Base-by-base conservation (phyloP, 2,329 filamentous ascomycete species). In the Diaporthe humulicola region DNA sequence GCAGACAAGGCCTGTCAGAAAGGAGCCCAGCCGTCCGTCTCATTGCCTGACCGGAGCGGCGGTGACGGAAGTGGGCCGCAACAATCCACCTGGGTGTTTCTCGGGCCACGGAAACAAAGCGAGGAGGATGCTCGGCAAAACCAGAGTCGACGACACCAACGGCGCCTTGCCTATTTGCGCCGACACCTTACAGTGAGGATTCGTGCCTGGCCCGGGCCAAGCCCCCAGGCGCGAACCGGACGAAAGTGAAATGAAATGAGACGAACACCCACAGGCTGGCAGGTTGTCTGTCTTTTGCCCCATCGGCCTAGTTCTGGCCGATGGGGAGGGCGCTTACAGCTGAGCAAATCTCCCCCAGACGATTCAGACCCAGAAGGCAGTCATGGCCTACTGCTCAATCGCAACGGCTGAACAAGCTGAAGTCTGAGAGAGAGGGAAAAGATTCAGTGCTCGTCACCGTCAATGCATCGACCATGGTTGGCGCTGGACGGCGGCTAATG, bases 161-260 rank as follows among this genome's bases (percentile, higher is more conserved):
- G 25, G 19, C 67, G 25, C 70, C 60, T 60, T 64, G 70, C 70
- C 57, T 52, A 72, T 54, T 38, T 28, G 45, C 45, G 42, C 33
- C 45, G 57, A 45, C 50, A 52, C 10, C 25, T n/a, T n/a, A n/a
- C n/a, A n/a, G 25, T 45, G 2, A 42, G 36, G 57, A 30, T 50
- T 64, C 15, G 38, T 45, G 57, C 45, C 64, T 67, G 45, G 64
- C 64, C 30, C 64, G 48, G n/a, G 64, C 64, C 64, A 69, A 69
- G 64, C 22, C 64, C 19, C 48, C 48, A 69, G 64, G 33, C 48
- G 64, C 48, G 64, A 69, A n/a, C 48, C 64, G 48, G 64, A 69
- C 45, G 33, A 69, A 69, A 30, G 64, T 69, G 33, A 54, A 69
- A 69, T 54, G 57, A 72, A 64, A 72, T 72, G 70, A 72, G 57